Evolutionary conservation across 208 protist genomes (phyloP), one percentile per base, ranked within the genome.

Genomic region (Naegleria gruberi): DNA sequence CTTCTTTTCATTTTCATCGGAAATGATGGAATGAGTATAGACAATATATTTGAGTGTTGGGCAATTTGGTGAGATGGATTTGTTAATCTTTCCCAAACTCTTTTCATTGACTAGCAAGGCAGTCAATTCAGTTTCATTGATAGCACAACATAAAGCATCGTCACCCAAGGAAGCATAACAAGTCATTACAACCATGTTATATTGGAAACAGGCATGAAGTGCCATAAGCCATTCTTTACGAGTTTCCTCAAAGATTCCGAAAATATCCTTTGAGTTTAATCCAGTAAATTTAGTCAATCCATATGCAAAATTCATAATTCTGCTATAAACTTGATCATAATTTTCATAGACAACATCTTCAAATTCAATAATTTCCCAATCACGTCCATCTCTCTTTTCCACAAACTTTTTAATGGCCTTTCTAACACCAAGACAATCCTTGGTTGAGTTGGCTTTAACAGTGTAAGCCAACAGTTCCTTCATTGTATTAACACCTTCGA

Each of bases 191-290:
- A 23, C 5, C 26, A 88, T 88, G 42, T 41, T 42, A 26, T 88
- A 65, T 40, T n/a, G 8, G 30, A 26, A 55, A 30, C 45, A 51
- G n/a, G 45, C 43, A 30, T 44, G 45, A 43, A 42, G 37, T 40
- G 7, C 15, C 45, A 65, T 41, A 4, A 65, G 12, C 84, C 84
- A 88, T 42, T 88, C 84, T 23, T 23, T 34, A n/a, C 84, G 10
- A 17, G 84, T 88, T 10, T 88, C 37, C 43, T 88, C 84, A 65
- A n/a, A 88, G 10, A 88, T 88, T 26, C n/a, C 84, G n/a, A 88
- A 65, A 6, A 15, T 19, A 65, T 65, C 45, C 19, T 19, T 4
- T 34, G n/a, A 43, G 10, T 88, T 88, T 8, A 88, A 26, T 8
- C 45, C 43, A 43, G 45, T 65, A 26, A 88, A 37, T 40, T 15